A percentile compares a stretch with the other conserved stretches of the same genome.
Conservation (phyloP, 106 monocot genomes). For the Chionographis japonica region DNA sequence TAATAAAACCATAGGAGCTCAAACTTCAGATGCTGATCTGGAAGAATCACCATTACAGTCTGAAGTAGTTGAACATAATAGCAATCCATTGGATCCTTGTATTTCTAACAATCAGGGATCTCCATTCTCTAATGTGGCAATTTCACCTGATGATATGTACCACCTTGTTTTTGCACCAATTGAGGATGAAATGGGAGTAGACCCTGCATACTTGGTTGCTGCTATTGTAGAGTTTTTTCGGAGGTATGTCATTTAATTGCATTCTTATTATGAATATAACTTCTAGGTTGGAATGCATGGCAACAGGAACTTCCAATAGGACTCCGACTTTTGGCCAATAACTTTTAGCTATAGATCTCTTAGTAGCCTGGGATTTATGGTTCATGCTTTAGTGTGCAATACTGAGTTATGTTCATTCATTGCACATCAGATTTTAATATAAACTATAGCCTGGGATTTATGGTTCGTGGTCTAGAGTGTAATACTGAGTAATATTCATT, state of each 20-base stretch:
- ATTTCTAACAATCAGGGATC: conserved; percentile 25
- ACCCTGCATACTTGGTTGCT: conserved; percentile 78
- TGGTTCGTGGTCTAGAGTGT: too few relatives aligned
- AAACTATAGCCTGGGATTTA: too few relatives aligned
- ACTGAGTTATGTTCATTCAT: too few relatives aligned
- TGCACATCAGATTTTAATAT: too few relatives aligned
- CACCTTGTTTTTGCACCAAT: conserved; percentile 64
- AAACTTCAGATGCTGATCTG: conserved; percentile 12
- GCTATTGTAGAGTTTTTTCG: conserved; percentile 71
- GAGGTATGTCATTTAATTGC: conserved; percentile 42
- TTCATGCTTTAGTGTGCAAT: too few relatives aligned
- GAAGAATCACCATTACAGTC: conserved; percentile 22
- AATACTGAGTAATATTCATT: too few relatives aligned
- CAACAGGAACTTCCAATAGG: not conserved
- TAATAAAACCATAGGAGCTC: not conserved
- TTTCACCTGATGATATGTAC: conserved; percentile 88
- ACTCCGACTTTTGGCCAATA: not conserved
- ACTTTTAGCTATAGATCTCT: too few relatives aligned
- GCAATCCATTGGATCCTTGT: conserved; percentile 19
- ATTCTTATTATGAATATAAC: not conserved
- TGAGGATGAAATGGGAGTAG: conserved; percentile 87
- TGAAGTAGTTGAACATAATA: conserved; percentile 15
- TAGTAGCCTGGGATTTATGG: too few relatives aligned
- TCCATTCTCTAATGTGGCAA: conserved; percentile 35
- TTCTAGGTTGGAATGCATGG: not conserved